These are phyloP conservation scores for Calonectria henricotiae DNA, from an alignment of 2,329 filamentous ascomycete genomes.

Conservation along the genomic window DNA sequence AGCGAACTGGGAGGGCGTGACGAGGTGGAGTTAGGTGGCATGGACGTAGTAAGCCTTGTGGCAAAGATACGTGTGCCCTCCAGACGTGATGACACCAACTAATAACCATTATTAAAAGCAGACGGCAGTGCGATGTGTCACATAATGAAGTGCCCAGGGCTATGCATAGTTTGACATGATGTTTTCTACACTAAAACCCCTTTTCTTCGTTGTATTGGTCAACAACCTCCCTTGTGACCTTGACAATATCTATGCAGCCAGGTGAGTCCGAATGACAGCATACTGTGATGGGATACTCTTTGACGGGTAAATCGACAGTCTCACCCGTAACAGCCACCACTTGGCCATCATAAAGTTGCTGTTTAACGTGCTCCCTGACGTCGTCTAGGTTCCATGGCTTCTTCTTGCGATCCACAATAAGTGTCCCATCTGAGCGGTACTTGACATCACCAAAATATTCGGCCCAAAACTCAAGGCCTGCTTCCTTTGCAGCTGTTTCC, in stretches of 20 bases:
- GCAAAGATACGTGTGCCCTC: too few relatives aligned
- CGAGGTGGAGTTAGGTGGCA: too few relatives aligned
- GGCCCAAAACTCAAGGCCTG: constrained; percentile 50
- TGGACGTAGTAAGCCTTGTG: too few relatives aligned
- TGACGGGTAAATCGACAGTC: constrained; percentile 58
- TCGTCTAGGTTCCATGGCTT: constrained; percentile 62
- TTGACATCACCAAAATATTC: constrained; percentile 54
- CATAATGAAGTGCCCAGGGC: not conserved
- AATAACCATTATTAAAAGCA: not conserved
- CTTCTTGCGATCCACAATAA: constrained; percentile 68
- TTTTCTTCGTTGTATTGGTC: constrained; percentile 60
- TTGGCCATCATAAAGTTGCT: constrained; percentile 61
- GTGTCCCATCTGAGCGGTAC: constrained; percentile 47
- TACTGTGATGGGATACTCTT: constrained; percentile 61
- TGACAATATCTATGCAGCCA: constrained; percentile 63
- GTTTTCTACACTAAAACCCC: not conserved
- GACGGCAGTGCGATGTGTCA: not conserved
- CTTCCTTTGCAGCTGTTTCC: constrained; percentile 48
- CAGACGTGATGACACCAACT: too few relatives aligned
- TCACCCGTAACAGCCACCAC: constrained; percentile 62
- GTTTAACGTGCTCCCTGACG: constrained; percentile 60
- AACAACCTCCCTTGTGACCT: constrained; percentile 58
- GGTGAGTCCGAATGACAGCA: constrained; percentile 67
- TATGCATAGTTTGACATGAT: not conserved
- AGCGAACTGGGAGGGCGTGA: too few relatives aligned